Conservation (phyloP, 164 flowering plant species). For the Vitis rotundifolia region DNA sequence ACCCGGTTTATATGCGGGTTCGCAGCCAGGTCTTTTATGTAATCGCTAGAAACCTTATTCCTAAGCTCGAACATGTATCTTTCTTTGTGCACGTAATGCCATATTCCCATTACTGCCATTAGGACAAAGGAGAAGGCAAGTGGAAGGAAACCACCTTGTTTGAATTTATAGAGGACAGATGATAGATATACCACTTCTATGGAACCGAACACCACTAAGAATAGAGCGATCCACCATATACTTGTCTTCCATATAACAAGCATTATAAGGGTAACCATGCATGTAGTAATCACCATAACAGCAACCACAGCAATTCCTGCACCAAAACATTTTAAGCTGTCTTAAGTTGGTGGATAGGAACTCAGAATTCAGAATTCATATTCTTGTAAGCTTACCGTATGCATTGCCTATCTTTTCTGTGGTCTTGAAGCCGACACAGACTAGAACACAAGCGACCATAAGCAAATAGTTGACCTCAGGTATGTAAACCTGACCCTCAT, state of each 20-base stretch:
- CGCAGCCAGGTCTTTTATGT: conserved; percentile 32
- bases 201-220: conserved; percentile 34
- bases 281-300: conserved; percentile 65
- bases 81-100: conserved; percentile 64
- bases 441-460: conserved; percentile 58
- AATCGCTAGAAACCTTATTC: conserved; percentile 57
- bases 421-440: conserved; percentile 49
- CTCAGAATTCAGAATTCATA: background rate
- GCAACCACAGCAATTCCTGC: conserved; percentile 80
- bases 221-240: conserved; percentile 41
- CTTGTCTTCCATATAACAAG: conserved; percentile 66
- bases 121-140: conserved; percentile 48
- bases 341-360: background rate
- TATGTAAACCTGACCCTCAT: conserved; percentile 77
- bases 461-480: conserved; percentile 73
- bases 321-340: background rate
- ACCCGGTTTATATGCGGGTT: conserved; percentile 41
- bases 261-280: conserved; percentile 60
- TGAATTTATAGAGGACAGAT: conserved; percentile 55
- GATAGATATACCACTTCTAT: conserved; percentile 45
- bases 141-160: conserved; percentile 69
- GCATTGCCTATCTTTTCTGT: conserved; percentile 62
- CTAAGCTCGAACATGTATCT: conserved; percentile 59
- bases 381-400: conserved; percentile 39
- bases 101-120: conserved; percentile 54